Base-by-base conservation (phyloP, 2,329 filamentous ascomycete genomes). In the Epichloe sibirici region DNA sequence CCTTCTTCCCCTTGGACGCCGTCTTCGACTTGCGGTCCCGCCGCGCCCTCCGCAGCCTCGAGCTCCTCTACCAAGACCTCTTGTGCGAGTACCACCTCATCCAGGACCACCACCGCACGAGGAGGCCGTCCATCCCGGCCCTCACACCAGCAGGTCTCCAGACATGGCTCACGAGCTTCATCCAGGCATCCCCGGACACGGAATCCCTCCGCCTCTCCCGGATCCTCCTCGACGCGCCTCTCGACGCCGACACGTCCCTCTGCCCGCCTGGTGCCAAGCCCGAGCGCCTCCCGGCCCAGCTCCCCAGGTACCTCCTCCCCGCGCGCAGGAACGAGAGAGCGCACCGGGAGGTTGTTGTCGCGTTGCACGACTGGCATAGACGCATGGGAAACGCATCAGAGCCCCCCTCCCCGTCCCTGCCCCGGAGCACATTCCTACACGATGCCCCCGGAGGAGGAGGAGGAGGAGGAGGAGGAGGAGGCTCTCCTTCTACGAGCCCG, bases 231-330 rank as follows among this genome's bases (percentile, higher is more conserved):
- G 77, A 83, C 45, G 79, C 90, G 66, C 85, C 88, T 0, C 85
- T 94, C 59, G 68, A 74, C 34, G 69, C 70, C 4, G 52, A 54
- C 52, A 12, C 25, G n/a, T 8, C 39, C 17, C 74, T 31, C 17
- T 44, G 28, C 9, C 7, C 5, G 7, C 12, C 81, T 0, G 76
- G 82, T 45, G 78, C 85, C 47, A 78, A 75, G 57, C 81, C 78
- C 11, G 86, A 90, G 65, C 75, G 86, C 2, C 83, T 94, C 51
- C 90, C 89, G 0, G 89, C 88, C 57, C 83, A 90, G 59, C 75
- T 95, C 3, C 83, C 87, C 1, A 75, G 88, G 42, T 77, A 85
- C 49, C 73, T 93, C 3, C 79, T 95, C 40, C 89, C 89, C 0
- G 70, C 71, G 0, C 65, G 67, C 7, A 72, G 77, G 1, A 80